Percentiles rank a stretch among this genome's conserved stretches.
Conservation (phyloP, 495 filamentous ascomycete species). For the Tuber microsphaerosporum region DNA sequence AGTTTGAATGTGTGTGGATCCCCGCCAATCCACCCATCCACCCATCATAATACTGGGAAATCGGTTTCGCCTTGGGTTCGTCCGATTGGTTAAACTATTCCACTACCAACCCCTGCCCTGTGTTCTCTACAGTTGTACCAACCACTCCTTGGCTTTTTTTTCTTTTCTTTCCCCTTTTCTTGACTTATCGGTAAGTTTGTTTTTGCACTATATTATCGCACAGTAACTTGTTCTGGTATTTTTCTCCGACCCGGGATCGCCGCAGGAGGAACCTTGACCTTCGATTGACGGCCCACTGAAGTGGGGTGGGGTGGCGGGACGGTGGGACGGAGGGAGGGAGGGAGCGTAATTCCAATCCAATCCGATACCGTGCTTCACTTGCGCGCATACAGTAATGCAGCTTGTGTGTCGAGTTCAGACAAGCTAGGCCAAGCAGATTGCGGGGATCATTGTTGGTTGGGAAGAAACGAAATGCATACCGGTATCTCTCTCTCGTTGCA, state of each 20-base stretch:
- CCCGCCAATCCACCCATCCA: neutral
- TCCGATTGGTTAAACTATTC: neutral
- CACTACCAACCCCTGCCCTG: neutral
- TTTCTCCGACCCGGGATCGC: constrained; percentile 4
- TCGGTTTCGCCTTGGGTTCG: neutral
- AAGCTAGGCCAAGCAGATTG: neutral
- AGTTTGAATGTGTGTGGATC: neutral
- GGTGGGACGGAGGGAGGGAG: neutral
- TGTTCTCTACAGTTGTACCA: neutral
- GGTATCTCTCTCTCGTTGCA: neutral
- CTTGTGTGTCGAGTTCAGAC: neutral
- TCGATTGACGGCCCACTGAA: neutral
- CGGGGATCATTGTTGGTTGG: neutral
- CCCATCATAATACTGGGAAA: neutral
- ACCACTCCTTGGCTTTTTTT: neutral
- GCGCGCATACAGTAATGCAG: neutral
- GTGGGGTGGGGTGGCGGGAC: neutral
- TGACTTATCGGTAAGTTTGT: neutral
- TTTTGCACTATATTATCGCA: neutral
- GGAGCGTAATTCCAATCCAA: neutral
- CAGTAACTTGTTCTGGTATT: neutral
- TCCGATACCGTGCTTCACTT: neutral
- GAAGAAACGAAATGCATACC: neutral
- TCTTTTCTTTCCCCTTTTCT: neutral
- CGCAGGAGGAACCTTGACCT: neutral